Evolutionary conservation across 306 rosid species (phyloP).

Genomic region (Malus sieversii): DNA sequence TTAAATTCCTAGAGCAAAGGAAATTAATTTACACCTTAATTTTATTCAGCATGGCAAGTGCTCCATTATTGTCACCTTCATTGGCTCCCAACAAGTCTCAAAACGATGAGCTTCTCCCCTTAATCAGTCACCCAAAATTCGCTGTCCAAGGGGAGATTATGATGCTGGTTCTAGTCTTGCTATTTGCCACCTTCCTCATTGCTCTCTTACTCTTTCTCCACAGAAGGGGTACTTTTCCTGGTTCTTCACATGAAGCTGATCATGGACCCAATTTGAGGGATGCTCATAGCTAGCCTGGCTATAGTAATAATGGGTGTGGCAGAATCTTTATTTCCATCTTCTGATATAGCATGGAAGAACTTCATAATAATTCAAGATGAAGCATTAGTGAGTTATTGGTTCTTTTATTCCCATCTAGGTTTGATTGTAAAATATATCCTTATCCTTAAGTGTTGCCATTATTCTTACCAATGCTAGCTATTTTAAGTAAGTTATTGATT

Average conservation of each 20-base stretch:
- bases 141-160: constrained; percentile 34
- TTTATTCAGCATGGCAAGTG: constrained; percentile 14
- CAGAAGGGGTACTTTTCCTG: not conserved
- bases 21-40: not conserved
- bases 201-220: constrained; percentile 3
- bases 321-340: not conserved
- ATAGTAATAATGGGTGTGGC: not conserved
- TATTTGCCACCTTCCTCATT: constrained; percentile 20
- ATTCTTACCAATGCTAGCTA: too few species aligned
- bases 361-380: too few species aligned
- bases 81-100: constrained; percentile 15
- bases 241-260: not conserved
- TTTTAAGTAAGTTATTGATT: too few species aligned
- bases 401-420: not conserved
- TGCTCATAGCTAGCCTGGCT: not conserved
- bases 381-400: not conserved
- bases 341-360: not conserved
- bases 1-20: not conserved
- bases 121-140: constrained; percentile 22
- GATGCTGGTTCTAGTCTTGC: constrained; percentile 29
- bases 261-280: not conserved
- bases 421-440: not conserved
- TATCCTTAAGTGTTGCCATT: too few species aligned
- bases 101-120: constrained; percentile 6
- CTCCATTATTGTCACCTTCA: constrained; percentile 12